These are phyloP conservation scores for Fusarium robinianum DNA, from an alignment of 2,329 filamentous ascomycete species.

Conservation along the genomic window DNA sequence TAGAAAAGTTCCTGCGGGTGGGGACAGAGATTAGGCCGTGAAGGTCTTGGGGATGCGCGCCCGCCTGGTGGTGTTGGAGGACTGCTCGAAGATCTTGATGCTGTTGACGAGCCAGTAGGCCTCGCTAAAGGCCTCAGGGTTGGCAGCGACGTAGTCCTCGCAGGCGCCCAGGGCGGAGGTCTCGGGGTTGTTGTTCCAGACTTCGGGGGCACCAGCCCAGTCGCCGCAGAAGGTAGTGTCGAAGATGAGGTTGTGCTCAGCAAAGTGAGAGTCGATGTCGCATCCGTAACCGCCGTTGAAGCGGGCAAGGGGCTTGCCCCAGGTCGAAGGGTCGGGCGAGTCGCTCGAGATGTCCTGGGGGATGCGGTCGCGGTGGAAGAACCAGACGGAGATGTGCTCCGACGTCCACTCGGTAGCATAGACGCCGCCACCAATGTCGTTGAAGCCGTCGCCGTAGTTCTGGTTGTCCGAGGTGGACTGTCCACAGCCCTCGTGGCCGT, in stretches of 20 bases:
- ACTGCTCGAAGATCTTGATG: conserved; percentile 62
- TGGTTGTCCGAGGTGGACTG: conserved; percentile 55
- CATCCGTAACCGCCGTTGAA: conserved; percentile 72
- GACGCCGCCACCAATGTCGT: conserved; percentile 68
- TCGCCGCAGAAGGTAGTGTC: conserved; percentile 86
- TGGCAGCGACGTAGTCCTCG: conserved; percentile 70
- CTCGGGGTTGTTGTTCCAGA: conserved; percentile 62
- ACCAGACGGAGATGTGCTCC: conserved; percentile 75
- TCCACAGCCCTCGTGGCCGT: conserved; percentile 63
- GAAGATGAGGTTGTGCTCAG: conserved; percentile 74
- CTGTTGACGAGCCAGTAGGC: conserved; percentile 80
- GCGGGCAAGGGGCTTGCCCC: conserved; percentile 69
- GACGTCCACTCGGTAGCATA: conserved; percentile 80
- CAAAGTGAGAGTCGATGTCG: conserved; percentile 72
- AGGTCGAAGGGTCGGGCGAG: conserved; percentile 66
- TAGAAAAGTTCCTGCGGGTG: not conserved
- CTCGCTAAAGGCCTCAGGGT: conserved; percentile 71
- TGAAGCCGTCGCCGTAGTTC: conserved; percentile 72
- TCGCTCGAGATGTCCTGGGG: conserved; percentile 65
- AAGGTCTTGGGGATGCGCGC: conserved; percentile 23
- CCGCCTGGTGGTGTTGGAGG: conserved; percentile 17
- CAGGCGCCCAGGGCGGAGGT: conserved; percentile 71
- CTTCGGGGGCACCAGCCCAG: conserved; percentile 70
- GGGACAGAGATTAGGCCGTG: conserved; percentile 24
- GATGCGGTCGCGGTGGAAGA: conserved; percentile 71